phyloP scores from a whole-genome alignment of 352 stramenopile species.

The Phytopythium cucurbitacearum region DNA sequence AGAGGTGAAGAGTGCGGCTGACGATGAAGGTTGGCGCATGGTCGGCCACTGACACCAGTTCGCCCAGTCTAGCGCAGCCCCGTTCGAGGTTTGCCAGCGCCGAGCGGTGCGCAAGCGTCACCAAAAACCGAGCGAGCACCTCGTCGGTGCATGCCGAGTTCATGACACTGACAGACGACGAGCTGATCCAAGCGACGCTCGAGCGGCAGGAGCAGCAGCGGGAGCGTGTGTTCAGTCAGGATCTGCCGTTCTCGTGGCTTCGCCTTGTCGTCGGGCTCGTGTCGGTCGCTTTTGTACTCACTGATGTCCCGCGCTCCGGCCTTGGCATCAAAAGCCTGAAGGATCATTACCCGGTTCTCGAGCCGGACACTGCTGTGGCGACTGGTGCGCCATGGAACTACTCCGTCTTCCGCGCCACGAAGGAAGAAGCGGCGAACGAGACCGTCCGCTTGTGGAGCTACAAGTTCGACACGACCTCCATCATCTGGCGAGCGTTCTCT shows the following conservation, averaged over 20 bases:
- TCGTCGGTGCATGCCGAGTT: no score
- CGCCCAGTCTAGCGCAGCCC: no score
- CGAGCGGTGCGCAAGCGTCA: no score
- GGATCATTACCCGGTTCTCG: conserved; percentile 14
- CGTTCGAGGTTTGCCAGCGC: no score
- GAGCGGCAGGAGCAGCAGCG: conserved; percentile 12
- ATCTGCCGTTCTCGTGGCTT: conserved; percentile 24
- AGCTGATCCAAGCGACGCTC: conserved; percentile 16
- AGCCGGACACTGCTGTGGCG: conserved; percentile 25
- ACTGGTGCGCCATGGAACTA: conserved; percentile 26
- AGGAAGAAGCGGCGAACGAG: conserved; percentile 7
- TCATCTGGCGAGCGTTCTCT: conserved; percentile 23
- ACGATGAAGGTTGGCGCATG: no score
- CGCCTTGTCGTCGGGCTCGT: conserved; percentile 15
- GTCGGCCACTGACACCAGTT: no score
- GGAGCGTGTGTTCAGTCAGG: conserved; percentile 18
- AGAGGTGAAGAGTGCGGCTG: no score
- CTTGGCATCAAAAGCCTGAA: conserved; percentile 17
- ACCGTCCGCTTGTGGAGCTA: conserved; percentile 24
- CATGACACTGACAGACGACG: neutral
- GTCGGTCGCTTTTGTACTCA: conserved; percentile 26
- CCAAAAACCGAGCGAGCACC: no score
- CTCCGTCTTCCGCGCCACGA: conserved; percentile 15
- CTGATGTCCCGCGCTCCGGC: conserved; percentile 23
- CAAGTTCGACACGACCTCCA: conserved; percentile 35